Percentiles rank a stretch among this genome's conserved stretches.
These are phyloP conservation scores for Phytophthora meadii DNA, from an alignment of 352 stramenopile genomes.

Conservation along the genomic window DNA sequence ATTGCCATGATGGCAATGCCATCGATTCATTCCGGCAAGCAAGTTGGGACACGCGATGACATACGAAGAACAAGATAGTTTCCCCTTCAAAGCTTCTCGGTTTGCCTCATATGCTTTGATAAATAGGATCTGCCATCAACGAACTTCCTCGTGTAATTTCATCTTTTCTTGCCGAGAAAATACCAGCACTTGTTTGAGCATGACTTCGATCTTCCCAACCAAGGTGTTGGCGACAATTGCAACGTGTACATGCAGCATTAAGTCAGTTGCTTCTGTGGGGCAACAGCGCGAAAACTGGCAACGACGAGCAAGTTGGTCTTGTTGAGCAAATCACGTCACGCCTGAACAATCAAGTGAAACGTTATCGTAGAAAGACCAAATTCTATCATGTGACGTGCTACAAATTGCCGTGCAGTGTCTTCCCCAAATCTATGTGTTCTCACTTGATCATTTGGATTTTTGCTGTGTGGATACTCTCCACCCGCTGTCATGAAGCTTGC, in stretches of 20 bases:
- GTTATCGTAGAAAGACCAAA: not conserved
- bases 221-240: not conserved
- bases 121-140: not conserved
- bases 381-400: not conserved
- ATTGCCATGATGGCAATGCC: not conserved
- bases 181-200: not conserved
- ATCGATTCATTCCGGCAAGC: constrained; percentile 2
- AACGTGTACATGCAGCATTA: not conserved
- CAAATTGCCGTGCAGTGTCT: not conserved
- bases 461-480: not conserved
- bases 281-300: not conserved
- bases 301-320: not conserved
- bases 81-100: not conserved
- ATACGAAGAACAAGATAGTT: not conserved
- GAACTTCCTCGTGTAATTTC: not conserved
- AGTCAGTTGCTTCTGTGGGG: too few species aligned
- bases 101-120: constrained; percentile 4
- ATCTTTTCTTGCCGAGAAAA: not conserved
- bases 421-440: too few species aligned
- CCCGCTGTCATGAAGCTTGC: constrained; percentile 9
- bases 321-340: not conserved
- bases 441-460: constrained; percentile 17
- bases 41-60: not conserved
- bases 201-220: not conserved
- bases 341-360: not conserved